Conservation (phyloP, 352 stramenopile species). For the Pythium sp. region DNA sequence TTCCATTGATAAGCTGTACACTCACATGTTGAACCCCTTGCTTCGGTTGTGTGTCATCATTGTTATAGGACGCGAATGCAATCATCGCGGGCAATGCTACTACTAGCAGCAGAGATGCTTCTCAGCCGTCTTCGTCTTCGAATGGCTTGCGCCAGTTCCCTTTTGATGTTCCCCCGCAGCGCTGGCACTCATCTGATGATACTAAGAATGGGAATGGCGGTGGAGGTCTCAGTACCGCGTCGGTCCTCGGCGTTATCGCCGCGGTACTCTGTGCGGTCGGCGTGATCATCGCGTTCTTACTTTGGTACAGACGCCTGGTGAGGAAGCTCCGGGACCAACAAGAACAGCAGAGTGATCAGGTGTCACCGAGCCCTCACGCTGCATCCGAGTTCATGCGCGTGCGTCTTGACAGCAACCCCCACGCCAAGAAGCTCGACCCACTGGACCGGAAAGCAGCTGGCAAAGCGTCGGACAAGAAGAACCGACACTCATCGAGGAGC, state of each 20-base stretch:
- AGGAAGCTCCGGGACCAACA: slow-evolving; percentile 3
- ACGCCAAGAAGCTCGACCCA: slow-evolving; percentile 6
- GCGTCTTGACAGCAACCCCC: not conserved
- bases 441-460: not conserved
- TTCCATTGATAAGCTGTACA: not conserved
- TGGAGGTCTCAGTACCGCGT: not conserved
- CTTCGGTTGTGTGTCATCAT: not conserved
- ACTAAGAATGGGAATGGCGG: not conserved
- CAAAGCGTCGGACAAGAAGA: not conserved
- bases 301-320: slow-evolving; percentile 6
- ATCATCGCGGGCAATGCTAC: not conserved
- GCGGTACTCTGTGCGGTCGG: slow-evolving; percentile 22
- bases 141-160: slow-evolving; percentile 1
- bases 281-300: slow-evolving; percentile 20
- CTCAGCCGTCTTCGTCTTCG: not conserved
- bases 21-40: not conserved
- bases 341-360: not conserved
- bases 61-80: not conserved
- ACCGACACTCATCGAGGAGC: not conserved
- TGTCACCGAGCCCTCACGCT: not conserved
- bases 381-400: not conserved
- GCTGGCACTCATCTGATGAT: not conserved
- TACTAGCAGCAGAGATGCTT: not conserved
- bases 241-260: not conserved
- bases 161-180: not conserved